Percentiles rank a stretch among this genome's conserved stretches.
Evolutionary conservation across 2,329 filamentous ascomycete genomes (phyloP).

Genomic region (Pestalotiopsis sp.): DNA sequence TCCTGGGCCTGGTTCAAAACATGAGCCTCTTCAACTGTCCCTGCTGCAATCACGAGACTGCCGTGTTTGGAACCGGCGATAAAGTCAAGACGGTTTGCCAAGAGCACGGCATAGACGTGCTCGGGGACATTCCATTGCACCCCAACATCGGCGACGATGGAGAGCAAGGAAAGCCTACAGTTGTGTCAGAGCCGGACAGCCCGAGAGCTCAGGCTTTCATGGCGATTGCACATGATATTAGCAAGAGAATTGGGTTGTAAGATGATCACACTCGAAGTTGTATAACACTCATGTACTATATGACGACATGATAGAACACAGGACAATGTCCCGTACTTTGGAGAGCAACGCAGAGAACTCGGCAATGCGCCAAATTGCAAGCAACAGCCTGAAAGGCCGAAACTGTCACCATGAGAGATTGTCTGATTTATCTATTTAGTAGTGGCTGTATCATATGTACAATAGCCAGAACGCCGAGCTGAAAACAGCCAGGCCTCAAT

Average conservation of each 20-base stretch:
- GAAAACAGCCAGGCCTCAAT: not conserved
- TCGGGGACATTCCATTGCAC: slow-evolving; percentile 90
- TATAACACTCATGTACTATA: not conserved
- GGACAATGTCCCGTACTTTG: not conserved
- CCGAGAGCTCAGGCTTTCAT: slow-evolving; percentile 73
- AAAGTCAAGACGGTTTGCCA: slow-evolving; percentile 71
- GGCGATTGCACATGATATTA: slow-evolving; percentile 64
- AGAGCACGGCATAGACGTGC: slow-evolving; percentile 74
- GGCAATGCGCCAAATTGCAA: not conserved
- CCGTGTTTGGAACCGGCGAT: slow-evolving; percentile 72
- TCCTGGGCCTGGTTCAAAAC: slow-evolving; percentile 88
- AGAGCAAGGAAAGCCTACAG: slow-evolving; percentile 84
- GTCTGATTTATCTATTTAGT: not conserved
- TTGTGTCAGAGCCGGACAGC: slow-evolving; percentile 83
- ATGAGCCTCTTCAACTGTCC: slow-evolving; percentile 87
- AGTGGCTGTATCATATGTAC: not conserved
- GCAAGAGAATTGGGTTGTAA: slow-evolving; percentile 45
- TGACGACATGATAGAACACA: not conserved
- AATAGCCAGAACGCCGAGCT: not conserved
- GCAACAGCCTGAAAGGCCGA: not conserved
- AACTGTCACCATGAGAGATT: not conserved
- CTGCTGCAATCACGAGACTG: slow-evolving; percentile 72
- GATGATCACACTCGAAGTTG: slow-evolving; percentile 13
- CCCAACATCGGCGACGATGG: slow-evolving; percentile 85
- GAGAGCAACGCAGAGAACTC: not conserved